Conservation (phyloP, 345 rosid species). For the Cardamine chenopodiifolia region DNA sequence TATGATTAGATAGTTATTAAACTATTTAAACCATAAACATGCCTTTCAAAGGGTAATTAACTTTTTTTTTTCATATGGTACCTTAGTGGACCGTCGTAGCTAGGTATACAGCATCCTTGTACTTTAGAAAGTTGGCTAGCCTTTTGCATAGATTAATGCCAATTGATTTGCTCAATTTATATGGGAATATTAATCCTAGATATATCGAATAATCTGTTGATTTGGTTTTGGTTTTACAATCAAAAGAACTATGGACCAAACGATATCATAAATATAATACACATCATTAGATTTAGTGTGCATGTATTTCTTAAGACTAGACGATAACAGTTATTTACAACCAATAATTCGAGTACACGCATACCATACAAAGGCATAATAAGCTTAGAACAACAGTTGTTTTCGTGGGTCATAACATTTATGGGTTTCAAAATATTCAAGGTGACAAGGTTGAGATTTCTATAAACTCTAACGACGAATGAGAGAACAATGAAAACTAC, state of each 20-base stretch:
- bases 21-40: slow-evolving; percentile 23
- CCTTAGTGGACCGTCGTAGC: slow-evolving; percentile 40
- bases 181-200: slow-evolving; percentile 22
- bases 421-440: neutral
- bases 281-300: neutral
- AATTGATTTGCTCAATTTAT: slow-evolving; percentile 18
- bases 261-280: neutral
- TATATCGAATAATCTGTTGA: slow-evolving; percentile 35
- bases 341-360: neutral
- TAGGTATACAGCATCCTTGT: slow-evolving; percentile 40
- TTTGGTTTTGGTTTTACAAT: slow-evolving; percentile 20
- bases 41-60: slow-evolving; percentile 20
- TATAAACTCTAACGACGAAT: neutral
- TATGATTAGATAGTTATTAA: slow-evolving; percentile 31
- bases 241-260: slow-evolving; percentile 16
- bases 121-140: slow-evolving; percentile 26
- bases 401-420: neutral
- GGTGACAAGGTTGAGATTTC: neutral
- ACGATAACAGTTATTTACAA: neutral
- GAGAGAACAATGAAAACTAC: neutral
- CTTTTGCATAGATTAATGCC: slow-evolving; percentile 31
- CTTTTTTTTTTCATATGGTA: slow-evolving; percentile 21
- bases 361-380: neutral
- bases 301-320: neutral
- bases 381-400: neutral